Evolutionary conservation across 352 stramenopile genomes (phyloP), one percentile per base, ranked within the genome.

Genomic region (Globisporangium carolinianum): DNA sequence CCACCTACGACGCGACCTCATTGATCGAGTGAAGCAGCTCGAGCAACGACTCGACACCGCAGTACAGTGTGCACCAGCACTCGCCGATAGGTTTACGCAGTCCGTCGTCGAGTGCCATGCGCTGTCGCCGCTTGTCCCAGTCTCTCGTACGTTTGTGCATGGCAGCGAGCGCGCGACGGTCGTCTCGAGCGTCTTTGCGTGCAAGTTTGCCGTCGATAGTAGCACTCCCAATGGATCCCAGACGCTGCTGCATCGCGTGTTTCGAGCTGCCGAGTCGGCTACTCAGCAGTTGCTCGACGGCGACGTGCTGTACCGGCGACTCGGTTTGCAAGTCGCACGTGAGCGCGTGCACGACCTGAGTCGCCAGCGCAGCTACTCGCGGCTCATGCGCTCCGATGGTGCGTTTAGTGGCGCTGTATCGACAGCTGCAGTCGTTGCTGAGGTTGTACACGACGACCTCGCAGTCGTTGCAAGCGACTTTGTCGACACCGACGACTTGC

Each of bases 171-270:
- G 58, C 5, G 39, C 7, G 7, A 83, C 74, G 10, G 62, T 82
- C 9, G 65, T 87, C 18, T 75, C 74, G 8, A 87, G 79, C 49
- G 53, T 79, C 5, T 85, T 87, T 49, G 55, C 81, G 43, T 83
- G 74, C 62, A 84, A 83, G 53, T 60, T 84, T 18, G 67, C 74
- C 6, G 8, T 56, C 9, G 14, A 17, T 6, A 39, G 14, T 9
- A 36, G 36, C 1, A 38, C 39, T 43, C 4, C 39, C 39, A 14
- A 35, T 0, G 8, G 14, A 8, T 35, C 0, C 10, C 66, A 56
- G 55, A 65, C 60, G 1, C 60, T 48, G 48, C 70, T 85, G 15
- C 46, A 53, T 6, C 58, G 57, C 3, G 73, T 87, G 15, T 83
- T 74, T 37, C 39, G 67, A 17, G 69, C 67, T 7, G 51, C 38